Evolutionary conservation across 2,329 filamentous ascomycete species (phyloP), one percentile per base, ranked within the genome.

Genomic region (Aspergillus brunneoviolaceus): DNA sequence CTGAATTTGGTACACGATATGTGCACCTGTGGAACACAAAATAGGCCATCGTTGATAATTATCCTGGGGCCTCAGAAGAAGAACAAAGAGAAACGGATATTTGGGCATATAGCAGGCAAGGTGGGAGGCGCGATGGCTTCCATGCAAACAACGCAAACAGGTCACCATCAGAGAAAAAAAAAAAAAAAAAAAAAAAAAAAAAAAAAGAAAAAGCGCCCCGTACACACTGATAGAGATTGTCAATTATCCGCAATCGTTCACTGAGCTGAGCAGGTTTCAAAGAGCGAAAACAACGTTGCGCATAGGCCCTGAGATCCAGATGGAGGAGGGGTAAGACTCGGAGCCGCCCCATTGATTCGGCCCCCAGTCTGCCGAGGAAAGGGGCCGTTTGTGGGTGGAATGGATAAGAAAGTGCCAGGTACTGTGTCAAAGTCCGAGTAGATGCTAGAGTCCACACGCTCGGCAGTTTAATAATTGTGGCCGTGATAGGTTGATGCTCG

Each of bases 401-500:
- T 19, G 14, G 3, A 6, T 19, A 6, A 45, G n/a, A 7, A 7
- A 16, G 6, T 45, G n/a, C n/a, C 39, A 5, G 16, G n/a, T 5
- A 19, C 39, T n/a, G 39, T n/a, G 14, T 19, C 19, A 14, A 45
- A 45, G 19, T 16, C 11, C 33, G 12, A 45, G 4, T 45, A 45
- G 39, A 45, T 45, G 16, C 39, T 35, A 35, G 39, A 16, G 6
- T 7, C 16, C 12, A 45, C 39, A 19, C 16, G 39, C 16, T 45
- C 19, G 39, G 6, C 39, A 25, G 47, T 12, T 68, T 67, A 77
- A 60, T 76, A 76, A 58, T 71, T 72, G 56, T 76, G 74, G 25
- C 70, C 71, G 54, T 71, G 71, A 60, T 77, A 76, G 25, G 69
- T 73, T 9, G 76, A 77, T 11, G 65, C 67, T 12, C 74, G 76